Evolutionary conservation across 2,329 filamentous ascomycete genomes (phyloP).

Genomic region (Raffaelea arxii): DNA sequence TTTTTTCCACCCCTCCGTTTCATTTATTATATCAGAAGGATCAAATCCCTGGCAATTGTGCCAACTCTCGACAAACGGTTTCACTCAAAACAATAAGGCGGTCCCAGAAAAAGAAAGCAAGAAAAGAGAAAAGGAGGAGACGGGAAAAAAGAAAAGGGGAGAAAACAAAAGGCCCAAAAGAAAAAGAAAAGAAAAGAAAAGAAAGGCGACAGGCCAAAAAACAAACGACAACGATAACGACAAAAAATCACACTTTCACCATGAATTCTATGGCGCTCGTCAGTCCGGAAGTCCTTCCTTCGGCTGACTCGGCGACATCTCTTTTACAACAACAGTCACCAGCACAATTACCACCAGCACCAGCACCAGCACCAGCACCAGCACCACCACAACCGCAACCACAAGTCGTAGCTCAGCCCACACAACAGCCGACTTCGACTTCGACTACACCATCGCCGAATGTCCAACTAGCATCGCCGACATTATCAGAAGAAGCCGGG

Average conservation of each 20-base stretch:
- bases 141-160: background rate
- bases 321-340: too few relatives aligned
- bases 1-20: too few relatives aligned
- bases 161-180: background rate
- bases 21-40: too few relatives aligned
- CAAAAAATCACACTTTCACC: background rate
- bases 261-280: constrained; percentile 4
- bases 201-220: background rate
- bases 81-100: too few relatives aligned
- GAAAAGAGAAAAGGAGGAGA: background rate
- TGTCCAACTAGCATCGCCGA: too few relatives aligned
- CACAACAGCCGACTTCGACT: background rate
- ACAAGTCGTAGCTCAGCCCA: too few relatives aligned
- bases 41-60: too few relatives aligned
- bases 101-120: background rate
- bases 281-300: too few relatives aligned
- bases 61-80: too few relatives aligned
- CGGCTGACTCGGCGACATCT: too few relatives aligned
- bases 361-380: background rate
- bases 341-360: background rate
- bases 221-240: background rate
- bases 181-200: background rate
- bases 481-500: too few relatives aligned
- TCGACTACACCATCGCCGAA: background rate
- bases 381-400: too few relatives aligned